A percentile compares a stretch with the other conserved stretches of the same genome.
phyloP scores from a whole-genome alignment of 2,329 filamentous ascomycete genomes.

The Cladosporium sphaerospermum region DNA sequence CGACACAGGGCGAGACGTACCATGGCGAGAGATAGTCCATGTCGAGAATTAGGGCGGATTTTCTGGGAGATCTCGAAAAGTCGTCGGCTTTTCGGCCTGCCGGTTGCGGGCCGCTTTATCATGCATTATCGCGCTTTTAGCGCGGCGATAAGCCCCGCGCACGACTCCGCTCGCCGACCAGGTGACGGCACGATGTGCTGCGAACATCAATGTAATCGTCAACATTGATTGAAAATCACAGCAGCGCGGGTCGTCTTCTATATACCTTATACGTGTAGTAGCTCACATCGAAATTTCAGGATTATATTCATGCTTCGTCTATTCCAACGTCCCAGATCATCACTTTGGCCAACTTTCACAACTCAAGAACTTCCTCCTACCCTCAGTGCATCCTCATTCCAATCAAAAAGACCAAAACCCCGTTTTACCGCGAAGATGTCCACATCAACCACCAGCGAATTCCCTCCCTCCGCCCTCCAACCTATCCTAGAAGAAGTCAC shows the following conservation, averaged over 20 bases:
- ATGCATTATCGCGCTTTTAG: not conserved
- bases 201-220: too few relatives aligned
- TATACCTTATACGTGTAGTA: too few relatives aligned
- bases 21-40: conserved; percentile 10
- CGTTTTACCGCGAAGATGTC: not conserved
- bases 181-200: too few relatives aligned
- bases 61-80: conserved; percentile 8
- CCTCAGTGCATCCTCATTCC: too few relatives aligned
- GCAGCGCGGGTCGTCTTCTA: too few relatives aligned
- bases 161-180: not conserved
- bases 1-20: not conserved
- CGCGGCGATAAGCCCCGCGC: conserved; percentile 2
- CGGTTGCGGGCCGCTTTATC: conserved; percentile 1
- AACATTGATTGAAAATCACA: too few relatives aligned
- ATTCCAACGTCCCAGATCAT: too few relatives aligned
- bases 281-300: too few relatives aligned
- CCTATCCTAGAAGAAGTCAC: conserved; percentile 46
- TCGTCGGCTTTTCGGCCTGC: not conserved
- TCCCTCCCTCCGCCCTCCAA: conserved; percentile 39
- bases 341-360: too few relatives aligned
- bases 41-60: not conserved
- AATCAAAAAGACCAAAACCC: not conserved
- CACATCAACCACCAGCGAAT: conserved; percentile 19
- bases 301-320: too few relatives aligned
- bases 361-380: too few relatives aligned